These are phyloP conservation scores for Penicillium palitans DNA, from an alignment of 2,329 filamentous ascomycete genomes.

Conservation along the genomic window DNA sequence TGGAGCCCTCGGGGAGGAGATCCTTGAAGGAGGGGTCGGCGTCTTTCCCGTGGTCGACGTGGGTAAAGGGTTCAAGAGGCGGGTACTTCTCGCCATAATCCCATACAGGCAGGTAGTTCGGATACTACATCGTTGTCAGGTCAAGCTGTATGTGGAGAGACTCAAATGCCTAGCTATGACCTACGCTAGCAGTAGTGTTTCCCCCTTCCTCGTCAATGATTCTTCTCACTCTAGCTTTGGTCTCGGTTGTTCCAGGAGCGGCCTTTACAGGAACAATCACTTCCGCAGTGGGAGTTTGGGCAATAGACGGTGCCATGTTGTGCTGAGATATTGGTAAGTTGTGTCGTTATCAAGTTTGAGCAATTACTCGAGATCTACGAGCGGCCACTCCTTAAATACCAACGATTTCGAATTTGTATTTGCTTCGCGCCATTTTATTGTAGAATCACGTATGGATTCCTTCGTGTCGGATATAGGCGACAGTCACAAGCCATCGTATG, in stretches of 20 bases:
- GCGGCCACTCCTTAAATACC: not conserved
- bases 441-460: not conserved
- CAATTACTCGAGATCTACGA: not conserved
- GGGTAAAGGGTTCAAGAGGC: constrained; percentile 44
- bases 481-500: not conserved
- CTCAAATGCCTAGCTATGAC: not conserved
- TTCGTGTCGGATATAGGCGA: not conserved
- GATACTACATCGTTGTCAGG: constrained; percentile 20
- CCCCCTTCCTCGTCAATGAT: constrained; percentile 27
- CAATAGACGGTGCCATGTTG: constrained; percentile 24
- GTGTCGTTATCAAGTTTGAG: not conserved
- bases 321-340: not conserved
- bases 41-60: constrained; percentile 42
- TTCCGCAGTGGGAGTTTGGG: constrained; percentile 11
- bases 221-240: constrained; percentile 20
- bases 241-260: not conserved
- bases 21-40: constrained; percentile 48
- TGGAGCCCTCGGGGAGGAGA: constrained; percentile 33
- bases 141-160: not conserved
- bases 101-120: constrained; percentile 28
- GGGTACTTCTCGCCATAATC: constrained; percentile 36
- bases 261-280: constrained; percentile 19
- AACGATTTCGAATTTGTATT: not conserved
- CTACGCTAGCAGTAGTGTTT: constrained; percentile 26
- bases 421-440: not conserved